These are phyloP conservation scores for Acanthamoeba castellanii DNA, from an alignment of 208 protist species.

Conservation along the genomic window DNA sequence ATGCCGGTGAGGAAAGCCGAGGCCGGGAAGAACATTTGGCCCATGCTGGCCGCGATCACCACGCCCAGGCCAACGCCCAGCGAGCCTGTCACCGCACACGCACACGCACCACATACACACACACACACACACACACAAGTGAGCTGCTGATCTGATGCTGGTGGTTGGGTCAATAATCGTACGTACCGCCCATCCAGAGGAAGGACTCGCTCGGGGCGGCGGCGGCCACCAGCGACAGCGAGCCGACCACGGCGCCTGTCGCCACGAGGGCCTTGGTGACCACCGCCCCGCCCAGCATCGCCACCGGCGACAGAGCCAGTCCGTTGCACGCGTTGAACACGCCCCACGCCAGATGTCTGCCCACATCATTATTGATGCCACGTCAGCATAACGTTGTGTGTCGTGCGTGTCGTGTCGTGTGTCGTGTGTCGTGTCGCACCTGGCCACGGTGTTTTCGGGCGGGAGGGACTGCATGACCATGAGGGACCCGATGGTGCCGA, in stretches of 20 bases:
- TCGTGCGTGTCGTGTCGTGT: not conserved
- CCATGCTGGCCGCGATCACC: slow-evolving; percentile 27
- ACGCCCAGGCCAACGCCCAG: slow-evolving; percentile 10
- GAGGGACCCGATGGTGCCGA: not conserved
- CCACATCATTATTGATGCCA: not conserved
- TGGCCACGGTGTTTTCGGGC: not conserved
- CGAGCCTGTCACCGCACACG: not conserved
- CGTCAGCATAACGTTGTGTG: not conserved
- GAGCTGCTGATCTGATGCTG: no score
- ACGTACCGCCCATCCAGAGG: slow-evolving; percentile 13
- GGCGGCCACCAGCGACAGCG: slow-evolving; percentile 18
- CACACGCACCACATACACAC: no score
- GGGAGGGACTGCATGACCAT: slow-evolving; percentile 43
- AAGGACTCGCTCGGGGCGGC: slow-evolving; percentile 35
- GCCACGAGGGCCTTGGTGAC: slow-evolving; percentile 1
- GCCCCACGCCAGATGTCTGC: not conserved
- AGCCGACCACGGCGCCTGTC: slow-evolving; percentile 6
- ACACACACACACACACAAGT: no score
- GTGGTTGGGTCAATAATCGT: not conserved
- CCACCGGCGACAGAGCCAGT: not conserved
- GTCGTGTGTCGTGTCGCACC: not conserved
- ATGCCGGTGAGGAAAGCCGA: not conserved
- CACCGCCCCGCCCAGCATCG: not conserved
- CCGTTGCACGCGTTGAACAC: slow-evolving; percentile 37
- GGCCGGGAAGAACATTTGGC: slow-evolving; percentile 23